Conservation (phyloP, 2,329 filamentous ascomycete species). For the Ceratocystis variospora region DNA sequence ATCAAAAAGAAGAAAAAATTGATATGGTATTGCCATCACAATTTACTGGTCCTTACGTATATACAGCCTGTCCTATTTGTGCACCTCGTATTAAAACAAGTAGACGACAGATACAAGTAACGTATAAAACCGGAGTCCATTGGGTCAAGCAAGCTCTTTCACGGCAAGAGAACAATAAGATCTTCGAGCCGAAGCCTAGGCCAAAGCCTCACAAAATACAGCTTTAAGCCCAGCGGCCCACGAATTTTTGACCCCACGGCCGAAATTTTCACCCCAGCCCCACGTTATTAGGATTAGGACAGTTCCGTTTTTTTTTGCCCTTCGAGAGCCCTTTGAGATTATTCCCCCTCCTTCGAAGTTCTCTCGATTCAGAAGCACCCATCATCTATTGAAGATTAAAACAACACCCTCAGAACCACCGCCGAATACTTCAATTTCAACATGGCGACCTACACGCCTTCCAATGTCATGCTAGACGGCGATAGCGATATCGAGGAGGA, state of each 20-base stretch:
- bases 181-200: not conserved
- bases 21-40: slow-evolving; percentile 10
- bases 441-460: slow-evolving; percentile 17
- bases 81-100: not conserved
- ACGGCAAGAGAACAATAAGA: no score
- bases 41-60: not conserved
- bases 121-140: no score
- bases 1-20: slow-evolving; percentile 5
- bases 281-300: slow-evolving; percentile 19
- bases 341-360: slow-evolving; percentile 8
- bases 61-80: slow-evolving; percentile 10
- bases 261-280: slow-evolving; percentile 19
- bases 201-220: slow-evolving; percentile 1
- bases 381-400: slow-evolving; percentile 1
- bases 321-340: slow-evolving; percentile 3
- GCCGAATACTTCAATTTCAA: slow-evolving; percentile 9
- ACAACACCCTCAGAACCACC: slow-evolving; percentile 1
- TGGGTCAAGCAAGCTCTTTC: no score
- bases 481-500: slow-evolving; percentile 96
- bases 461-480: slow-evolving; percentile 31
- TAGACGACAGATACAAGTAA: no score
- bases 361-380: slow-evolving; percentile 5
- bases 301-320: slow-evolving; percentile 15
- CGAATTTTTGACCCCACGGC: slow-evolving; percentile 18
- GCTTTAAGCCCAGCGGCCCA: slow-evolving; percentile 10